These are phyloP conservation scores for Leccinum pallidistipes DNA, from an alignment of 1,284 basidiomycete species.

Conservation along the genomic window DNA sequence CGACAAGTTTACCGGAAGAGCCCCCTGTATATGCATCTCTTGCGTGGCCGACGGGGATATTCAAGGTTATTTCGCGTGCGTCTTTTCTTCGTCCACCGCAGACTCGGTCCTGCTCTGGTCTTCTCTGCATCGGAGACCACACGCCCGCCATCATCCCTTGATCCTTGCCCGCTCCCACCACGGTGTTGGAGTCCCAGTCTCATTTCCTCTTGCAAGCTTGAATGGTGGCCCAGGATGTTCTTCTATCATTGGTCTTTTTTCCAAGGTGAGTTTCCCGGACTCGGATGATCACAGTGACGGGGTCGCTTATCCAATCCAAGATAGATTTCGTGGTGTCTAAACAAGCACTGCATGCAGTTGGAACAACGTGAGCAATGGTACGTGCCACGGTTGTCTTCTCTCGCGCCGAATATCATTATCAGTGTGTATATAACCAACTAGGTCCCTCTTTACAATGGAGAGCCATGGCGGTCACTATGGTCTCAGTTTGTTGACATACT, in stretches of 20 bases:
- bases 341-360: constrained; percentile 42
- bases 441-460: constrained; percentile 65
- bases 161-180: too few relatives aligned
- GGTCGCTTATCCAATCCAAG: background rate
- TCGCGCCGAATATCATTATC: background rate
- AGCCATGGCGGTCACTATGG: constrained; percentile 73
- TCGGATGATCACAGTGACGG: too few relatives aligned
- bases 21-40: too few relatives aligned
- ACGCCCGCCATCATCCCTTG: too few relatives aligned
- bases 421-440: constrained; percentile 44
- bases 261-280: constrained; percentile 30
- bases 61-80: too few relatives aligned
- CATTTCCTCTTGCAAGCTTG: constrained; percentile 25
- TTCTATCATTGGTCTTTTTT: constrained; percentile 45
- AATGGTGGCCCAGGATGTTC: constrained; percentile 42
- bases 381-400: too few relatives aligned
- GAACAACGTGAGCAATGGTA: constrained; percentile 63
- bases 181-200: background rate
- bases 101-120: too few relatives aligned
- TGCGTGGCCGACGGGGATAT: too few relatives aligned
- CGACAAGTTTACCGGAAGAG: too few relatives aligned
- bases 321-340: background rate
- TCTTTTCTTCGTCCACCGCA: too few relatives aligned
- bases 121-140: too few relatives aligned
- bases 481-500: constrained; percentile 62